phyloP scores from a whole-genome alignment of 129 eudicot genomes.

The Flaveria brownii region DNA sequence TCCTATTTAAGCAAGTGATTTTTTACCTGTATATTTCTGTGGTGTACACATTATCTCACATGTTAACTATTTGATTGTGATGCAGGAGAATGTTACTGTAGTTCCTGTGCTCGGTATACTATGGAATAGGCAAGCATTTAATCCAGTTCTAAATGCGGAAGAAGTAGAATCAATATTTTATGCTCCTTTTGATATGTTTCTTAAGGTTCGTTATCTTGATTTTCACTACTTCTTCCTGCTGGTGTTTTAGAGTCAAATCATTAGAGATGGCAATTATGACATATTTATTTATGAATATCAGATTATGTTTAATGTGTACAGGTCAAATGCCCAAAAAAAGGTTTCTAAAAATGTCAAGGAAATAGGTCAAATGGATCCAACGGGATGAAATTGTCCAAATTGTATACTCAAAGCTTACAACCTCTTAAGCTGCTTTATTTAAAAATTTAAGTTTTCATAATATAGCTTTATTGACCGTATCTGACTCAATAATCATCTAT shows the following conservation, averaged over 20 bases:
- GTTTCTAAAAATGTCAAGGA: too few relatives aligned
- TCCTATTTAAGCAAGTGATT: too few relatives aligned
- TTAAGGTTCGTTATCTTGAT: slow-evolving; percentile 57
- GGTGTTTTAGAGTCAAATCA: background rate
- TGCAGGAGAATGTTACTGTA: slow-evolving; percentile 47
- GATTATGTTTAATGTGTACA: background rate
- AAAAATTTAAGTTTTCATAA: background rate
- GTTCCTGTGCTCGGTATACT: slow-evolving; percentile 76
- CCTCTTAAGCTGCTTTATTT: background rate
- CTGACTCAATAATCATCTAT: background rate
- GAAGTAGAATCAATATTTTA: slow-evolving; percentile 82
- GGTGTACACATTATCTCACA: slow-evolving; percentile 57
- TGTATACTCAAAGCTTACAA: background rate
- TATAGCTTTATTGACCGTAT: background rate
- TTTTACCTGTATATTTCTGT: too few relatives aligned
- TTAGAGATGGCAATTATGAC: background rate
- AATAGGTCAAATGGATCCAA: background rate
- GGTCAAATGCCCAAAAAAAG: background rate
- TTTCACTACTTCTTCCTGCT: background rate
- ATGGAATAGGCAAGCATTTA: slow-evolving; percentile 48
- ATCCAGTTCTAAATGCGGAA: slow-evolving; percentile 54
- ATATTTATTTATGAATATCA: background rate
- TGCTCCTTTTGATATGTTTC: slow-evolving; percentile 92
- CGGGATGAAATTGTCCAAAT: background rate
- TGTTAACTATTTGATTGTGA: slow-evolving; percentile 33